Percentiles rank a stretch among this genome's conserved stretches.
These are phyloP conservation scores for Trametes cingulata DNA, from an alignment of 768 basidiomycete genomes.

Conservation along the genomic window DNA sequence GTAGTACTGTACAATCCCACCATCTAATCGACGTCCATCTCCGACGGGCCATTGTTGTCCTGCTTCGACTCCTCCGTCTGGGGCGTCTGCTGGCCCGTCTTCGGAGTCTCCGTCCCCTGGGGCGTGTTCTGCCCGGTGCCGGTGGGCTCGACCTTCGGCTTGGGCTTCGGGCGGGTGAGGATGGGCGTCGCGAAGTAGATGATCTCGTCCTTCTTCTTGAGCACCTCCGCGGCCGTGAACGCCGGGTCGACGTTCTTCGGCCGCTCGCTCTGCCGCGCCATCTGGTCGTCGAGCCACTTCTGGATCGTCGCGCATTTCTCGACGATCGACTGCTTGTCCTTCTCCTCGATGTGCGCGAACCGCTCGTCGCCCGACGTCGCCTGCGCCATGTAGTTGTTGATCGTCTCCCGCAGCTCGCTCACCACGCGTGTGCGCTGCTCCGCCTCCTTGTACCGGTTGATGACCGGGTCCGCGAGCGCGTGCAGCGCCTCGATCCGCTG, in stretches of 20 bases:
- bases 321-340: slow-evolving; percentile 81
- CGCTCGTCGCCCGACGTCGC: slow-evolving; percentile 85
- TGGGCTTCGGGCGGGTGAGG: slow-evolving; percentile 90
- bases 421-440: slow-evolving; percentile 79
- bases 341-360: slow-evolving; percentile 86
- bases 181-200: slow-evolving; percentile 90
- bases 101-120: slow-evolving; percentile 69
- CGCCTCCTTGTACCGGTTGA: slow-evolving; percentile 75
- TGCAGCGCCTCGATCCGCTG: slow-evolving; percentile 80
- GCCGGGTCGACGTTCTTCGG: slow-evolving; percentile 88
- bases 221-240: slow-evolving; percentile 77
- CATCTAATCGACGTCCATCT: slow-evolving; percentile 84
- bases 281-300: slow-evolving; percentile 96
- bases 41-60: slow-evolving; percentile 54
- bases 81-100: slow-evolving; percentile 59
- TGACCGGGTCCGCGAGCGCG: slow-evolving; percentile 83
- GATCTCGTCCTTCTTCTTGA: slow-evolving; percentile 91
- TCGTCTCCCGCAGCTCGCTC: slow-evolving; percentile 78
- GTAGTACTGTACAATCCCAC: background rate
- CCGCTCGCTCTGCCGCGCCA: slow-evolving; percentile 81
- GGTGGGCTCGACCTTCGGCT: slow-evolving; percentile 55
- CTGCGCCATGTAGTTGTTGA: slow-evolving; percentile 83
- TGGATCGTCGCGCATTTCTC: slow-evolving; percentile 89
- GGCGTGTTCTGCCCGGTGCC: slow-evolving; percentile 18
- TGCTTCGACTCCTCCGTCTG: slow-evolving; percentile 36